These are phyloP conservation scores for Penicillium sp. DNA, from an alignment of 2,329 filamentous ascomycete genomes.

Conservation along the genomic window DNA sequence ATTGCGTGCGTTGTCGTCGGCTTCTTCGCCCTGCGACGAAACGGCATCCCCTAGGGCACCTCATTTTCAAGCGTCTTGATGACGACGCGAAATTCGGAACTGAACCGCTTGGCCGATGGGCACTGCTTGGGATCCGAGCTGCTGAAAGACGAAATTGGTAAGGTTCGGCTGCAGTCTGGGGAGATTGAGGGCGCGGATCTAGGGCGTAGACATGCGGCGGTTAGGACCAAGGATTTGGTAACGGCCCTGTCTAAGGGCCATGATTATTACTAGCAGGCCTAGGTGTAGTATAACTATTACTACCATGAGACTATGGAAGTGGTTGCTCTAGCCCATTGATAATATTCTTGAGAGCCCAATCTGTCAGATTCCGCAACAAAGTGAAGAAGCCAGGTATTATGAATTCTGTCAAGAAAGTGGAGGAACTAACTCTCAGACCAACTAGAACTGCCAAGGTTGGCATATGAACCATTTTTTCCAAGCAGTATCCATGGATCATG, in stretches of 20 bases:
- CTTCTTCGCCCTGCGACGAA: conserved; percentile 9
- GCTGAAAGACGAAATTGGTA: not conserved
- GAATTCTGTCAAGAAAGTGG: not conserved
- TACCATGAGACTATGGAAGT: not conserved
- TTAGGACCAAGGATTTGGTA: not conserved
- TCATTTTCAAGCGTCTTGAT: conserved; percentile 19
- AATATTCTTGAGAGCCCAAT: not conserved
- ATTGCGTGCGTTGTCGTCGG: not conserved
- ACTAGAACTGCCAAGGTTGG: too few species aligned
- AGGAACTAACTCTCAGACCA: not conserved
- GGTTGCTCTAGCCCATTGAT: not conserved
- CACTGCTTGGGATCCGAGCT: conserved; percentile 15
- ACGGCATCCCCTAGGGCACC: conserved; percentile 14
- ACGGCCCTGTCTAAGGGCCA: not conserved
- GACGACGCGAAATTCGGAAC: conserved; percentile 20
- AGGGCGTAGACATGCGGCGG: not conserved
- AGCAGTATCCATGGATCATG: too few species aligned
- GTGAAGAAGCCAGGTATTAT: not conserved
- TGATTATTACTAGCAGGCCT: conserved; percentile 23
- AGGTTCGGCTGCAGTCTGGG: too few species aligned
- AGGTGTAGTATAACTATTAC: not conserved
- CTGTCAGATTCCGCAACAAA: too few species aligned
- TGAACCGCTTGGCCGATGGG: conserved; percentile 15
- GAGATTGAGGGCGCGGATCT: not conserved
- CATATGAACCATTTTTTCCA: too few species aligned